phyloP scores from a whole-genome alignment of 164 flowering plant genomes.

The Pachysandra terminalis region DNA sequence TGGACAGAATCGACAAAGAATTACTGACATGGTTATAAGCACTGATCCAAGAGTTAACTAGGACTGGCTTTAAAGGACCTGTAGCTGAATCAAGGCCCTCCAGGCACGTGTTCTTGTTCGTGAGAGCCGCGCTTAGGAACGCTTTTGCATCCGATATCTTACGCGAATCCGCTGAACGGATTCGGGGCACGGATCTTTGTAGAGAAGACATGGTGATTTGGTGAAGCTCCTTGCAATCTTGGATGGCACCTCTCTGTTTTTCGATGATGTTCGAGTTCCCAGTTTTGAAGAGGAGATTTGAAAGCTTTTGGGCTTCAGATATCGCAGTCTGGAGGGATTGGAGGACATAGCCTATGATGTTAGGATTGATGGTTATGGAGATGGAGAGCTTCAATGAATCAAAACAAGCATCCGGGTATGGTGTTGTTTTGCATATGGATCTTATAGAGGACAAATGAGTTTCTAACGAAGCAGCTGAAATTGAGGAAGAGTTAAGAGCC shows the following conservation, averaged over 20 bases:
- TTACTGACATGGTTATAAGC: constrained; percentile 72
- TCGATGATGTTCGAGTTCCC: constrained; percentile 38
- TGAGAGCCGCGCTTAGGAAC: constrained; percentile 80
- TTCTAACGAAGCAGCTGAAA: constrained; percentile 15
- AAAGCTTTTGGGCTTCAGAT: constrained; percentile 48
- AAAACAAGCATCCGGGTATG: constrained; percentile 69
- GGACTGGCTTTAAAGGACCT: constrained; percentile 47
- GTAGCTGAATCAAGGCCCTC: constrained; percentile 74
- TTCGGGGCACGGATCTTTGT: constrained; percentile 39
- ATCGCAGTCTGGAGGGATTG: constrained; percentile 63
- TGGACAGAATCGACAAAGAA: constrained; percentile 53
- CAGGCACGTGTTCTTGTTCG: constrained; percentile 84
- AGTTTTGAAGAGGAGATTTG: constrained; percentile 27
- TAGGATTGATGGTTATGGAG: constrained; percentile 55
- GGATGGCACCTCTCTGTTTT: constrained; percentile 60
- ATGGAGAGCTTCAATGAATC: constrained; percentile 66
- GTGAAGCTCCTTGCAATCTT: constrained; percentile 84
- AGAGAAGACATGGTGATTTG: constrained; percentile 56
- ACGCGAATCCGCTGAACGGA: constrained; percentile 24
- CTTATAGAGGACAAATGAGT: constrained; percentile 28
- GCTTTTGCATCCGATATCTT: constrained; percentile 49
- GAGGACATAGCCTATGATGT: constrained; percentile 44
- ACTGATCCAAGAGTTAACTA: constrained; percentile 30
- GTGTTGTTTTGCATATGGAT: constrained; percentile 66
- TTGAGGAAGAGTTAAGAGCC: too few species aligned